Conservation (phyloP, 495 filamentous ascomycete species). For the Aspergillus diversus region DNA sequence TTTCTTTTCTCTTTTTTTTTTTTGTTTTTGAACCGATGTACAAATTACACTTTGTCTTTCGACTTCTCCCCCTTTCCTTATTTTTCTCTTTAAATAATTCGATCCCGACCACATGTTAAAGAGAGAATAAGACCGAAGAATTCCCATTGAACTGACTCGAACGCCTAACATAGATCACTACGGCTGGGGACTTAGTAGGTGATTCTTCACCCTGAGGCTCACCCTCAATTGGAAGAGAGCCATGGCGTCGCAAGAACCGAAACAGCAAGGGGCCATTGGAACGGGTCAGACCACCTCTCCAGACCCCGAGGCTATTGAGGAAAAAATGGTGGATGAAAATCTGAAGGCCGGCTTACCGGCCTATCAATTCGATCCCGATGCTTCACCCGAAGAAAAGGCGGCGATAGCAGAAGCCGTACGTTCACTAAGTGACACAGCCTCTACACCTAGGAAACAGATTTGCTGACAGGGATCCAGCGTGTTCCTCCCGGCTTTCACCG, state of each 20-base stretch:
- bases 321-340: slow-evolving; percentile 72
- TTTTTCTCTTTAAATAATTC: not conserved
- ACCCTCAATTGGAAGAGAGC: slow-evolving; percentile 25
- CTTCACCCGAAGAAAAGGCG: slow-evolving; percentile 80
- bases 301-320: slow-evolving; percentile 73
- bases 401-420: slow-evolving; percentile 77
- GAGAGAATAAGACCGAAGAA: not conserved
- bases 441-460: not conserved
- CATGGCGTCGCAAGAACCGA: slow-evolving; percentile 62
- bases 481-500: slow-evolving; percentile 66
- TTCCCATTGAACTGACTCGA: slow-evolving; percentile 13
- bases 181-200: slow-evolving; percentile 23
- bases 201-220: slow-evolving; percentile 25
- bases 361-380: slow-evolving; percentile 86
- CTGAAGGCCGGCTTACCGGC: slow-evolving; percentile 75
- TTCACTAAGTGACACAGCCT: slow-evolving; percentile 16
- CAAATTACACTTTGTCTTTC: too few relatives aligned
- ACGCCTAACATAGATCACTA: slow-evolving; percentile 7
- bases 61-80: not conserved
- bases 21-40: too few relatives aligned
- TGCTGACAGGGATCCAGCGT: slow-evolving; percentile 43
- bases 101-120: not conserved
- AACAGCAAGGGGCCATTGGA: slow-evolving; percentile 76
- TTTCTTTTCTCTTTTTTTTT: not conserved
- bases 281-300: slow-evolving; percentile 55